Base-by-base conservation (phyloP, 2,329 filamentous ascomycete genomes). In the Zasmidium angulare region DNA sequence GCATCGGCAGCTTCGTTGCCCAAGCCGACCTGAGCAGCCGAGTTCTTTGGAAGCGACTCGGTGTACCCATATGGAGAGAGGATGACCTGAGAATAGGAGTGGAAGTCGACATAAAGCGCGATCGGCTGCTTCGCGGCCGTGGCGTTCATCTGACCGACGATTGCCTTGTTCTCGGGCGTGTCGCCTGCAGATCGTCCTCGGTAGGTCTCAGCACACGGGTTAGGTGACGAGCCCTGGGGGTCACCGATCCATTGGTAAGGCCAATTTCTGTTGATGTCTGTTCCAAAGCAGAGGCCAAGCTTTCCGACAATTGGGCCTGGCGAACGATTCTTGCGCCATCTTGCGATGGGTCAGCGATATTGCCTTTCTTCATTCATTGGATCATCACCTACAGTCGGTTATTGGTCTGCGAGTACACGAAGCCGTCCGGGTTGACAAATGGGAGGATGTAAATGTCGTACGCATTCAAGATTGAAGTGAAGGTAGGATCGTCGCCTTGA, bases 71-170 rank as follows among this genome's bases (percentile, higher is more conserved):
- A 88, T 1, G 78, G 82, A 19, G 81, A 78, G 59, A 84, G 78
- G 59, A 87, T 80, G 29, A 84, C 76, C 65, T 88, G 85, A 11
- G 80, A 82, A 73, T 87, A 89, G 0, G 84, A 80, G 74, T 89
- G 86, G 69, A 83, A 84, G 72, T 89, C 86, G 63, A 89, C 82
- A 72, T 83, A 89, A 1, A 87, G 76, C 66, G 84, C 82, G 46
- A 88, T 75, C 1, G 84, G 82, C 61, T 82, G 77, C 17, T 71
- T 71, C 1, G 70, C 68, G 2, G 76, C 74, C 22, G 86, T 68
- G 43, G 72, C 67, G 50, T 77, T 75, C 20, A 83, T 74, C 49
- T 81, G 80, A 3, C 77, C 75, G 26, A 78, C 77, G 9, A 88
- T 74, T 0, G 74, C 79, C 59, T 75, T 74, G 63, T 76, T 84